A percentile compares a stretch with the other conserved stretches of the same genome.
phyloP scores from a whole-genome alignment of 371 early-diverging fungal species.

The Massospora cicadina region DNA sequence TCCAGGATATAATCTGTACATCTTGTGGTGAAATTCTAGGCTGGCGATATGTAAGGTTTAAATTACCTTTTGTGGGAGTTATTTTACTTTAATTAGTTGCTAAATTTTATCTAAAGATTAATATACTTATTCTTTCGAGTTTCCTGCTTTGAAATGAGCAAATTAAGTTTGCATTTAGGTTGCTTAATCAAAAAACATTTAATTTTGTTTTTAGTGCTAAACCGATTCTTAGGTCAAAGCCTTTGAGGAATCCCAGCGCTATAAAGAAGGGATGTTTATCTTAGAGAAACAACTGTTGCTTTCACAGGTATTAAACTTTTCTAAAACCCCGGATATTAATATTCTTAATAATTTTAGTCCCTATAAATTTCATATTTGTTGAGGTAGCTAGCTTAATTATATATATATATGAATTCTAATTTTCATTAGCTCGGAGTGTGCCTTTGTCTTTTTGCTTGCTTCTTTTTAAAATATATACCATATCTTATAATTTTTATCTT shows the following conservation, averaged over 20 bases:
- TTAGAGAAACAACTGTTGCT: constrained; percentile 27
- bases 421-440: not conserved
- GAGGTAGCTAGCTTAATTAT: too few relatives aligned
- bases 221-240: constrained; percentile 44
- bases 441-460: not conserved
- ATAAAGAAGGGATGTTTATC: constrained; percentile 66
- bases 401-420: not conserved
- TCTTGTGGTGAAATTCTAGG: constrained; percentile 49
- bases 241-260: constrained; percentile 50
- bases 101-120: too few relatives aligned
- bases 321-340: not conserved
- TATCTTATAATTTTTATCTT: not conserved
- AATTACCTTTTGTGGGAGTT: not conserved
- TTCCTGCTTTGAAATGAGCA: too few relatives aligned
- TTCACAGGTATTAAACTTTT: not conserved
- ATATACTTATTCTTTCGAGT: too few relatives aligned
- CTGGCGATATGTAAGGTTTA: constrained; percentile 50
- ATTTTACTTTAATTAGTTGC: not conserved
- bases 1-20: constrained; percentile 50
- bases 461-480: not conserved
- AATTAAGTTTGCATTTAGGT: too few relatives aligned
- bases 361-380: too few relatives aligned
- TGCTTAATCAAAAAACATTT: too few relatives aligned
- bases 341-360: not conserved
- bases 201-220: too few relatives aligned